phyloP scores from a whole-genome alignment of 2,329 filamentous ascomycete species.

The Trichoderma koningii region DNA sequence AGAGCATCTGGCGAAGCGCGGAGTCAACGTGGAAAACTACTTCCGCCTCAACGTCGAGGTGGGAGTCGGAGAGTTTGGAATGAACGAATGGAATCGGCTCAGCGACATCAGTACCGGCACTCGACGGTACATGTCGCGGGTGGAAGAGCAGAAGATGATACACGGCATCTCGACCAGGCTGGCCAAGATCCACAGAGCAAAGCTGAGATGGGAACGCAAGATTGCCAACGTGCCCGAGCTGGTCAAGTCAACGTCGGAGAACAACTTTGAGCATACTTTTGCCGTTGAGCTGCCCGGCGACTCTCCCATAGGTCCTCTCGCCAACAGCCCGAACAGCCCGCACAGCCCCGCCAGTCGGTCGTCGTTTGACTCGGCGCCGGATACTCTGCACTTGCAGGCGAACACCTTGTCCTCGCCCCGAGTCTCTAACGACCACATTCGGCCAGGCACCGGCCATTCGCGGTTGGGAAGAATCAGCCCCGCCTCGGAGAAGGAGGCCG shows the following conservation, averaged over 20 bases:
- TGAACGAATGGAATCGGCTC: slow-evolving; percentile 97
- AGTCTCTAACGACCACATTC: slow-evolving; percentile 52
- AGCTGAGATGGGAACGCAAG: slow-evolving; percentile 63
- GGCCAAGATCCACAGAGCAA: slow-evolving; percentile 78
- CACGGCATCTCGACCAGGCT: slow-evolving; percentile 76
- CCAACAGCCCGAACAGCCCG: slow-evolving; percentile 43
- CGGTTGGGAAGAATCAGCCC: slow-evolving; percentile 38
- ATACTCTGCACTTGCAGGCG: slow-evolving; percentile 49
- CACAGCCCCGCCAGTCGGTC: slow-evolving; percentile 47
- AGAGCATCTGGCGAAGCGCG: slow-evolving; percentile 73
- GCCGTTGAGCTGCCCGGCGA: slow-evolving; percentile 63
- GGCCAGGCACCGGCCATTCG: slow-evolving; percentile 38
- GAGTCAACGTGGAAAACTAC: slow-evolving; percentile 87
- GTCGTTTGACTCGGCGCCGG: slow-evolving; percentile 60
- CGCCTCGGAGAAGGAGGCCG: slow-evolving; percentile 51
- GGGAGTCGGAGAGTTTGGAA: slow-evolving; percentile 93
- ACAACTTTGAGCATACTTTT: slow-evolving; percentile 48
- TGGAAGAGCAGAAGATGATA: slow-evolving; percentile 75
- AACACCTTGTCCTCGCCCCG: slow-evolving; percentile 50
- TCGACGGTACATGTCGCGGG: slow-evolving; percentile 74
- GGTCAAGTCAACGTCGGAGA: slow-evolving; percentile 46
- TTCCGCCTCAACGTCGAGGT: slow-evolving; percentile 96
- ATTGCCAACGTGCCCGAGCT: slow-evolving; percentile 48
- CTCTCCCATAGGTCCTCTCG: slow-evolving; percentile 44
- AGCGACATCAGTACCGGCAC: slow-evolving; percentile 94